phyloP scores from a whole-genome alignment of 192 early-diverging fungal genomes.

The Piromyces finnis region DNA sequence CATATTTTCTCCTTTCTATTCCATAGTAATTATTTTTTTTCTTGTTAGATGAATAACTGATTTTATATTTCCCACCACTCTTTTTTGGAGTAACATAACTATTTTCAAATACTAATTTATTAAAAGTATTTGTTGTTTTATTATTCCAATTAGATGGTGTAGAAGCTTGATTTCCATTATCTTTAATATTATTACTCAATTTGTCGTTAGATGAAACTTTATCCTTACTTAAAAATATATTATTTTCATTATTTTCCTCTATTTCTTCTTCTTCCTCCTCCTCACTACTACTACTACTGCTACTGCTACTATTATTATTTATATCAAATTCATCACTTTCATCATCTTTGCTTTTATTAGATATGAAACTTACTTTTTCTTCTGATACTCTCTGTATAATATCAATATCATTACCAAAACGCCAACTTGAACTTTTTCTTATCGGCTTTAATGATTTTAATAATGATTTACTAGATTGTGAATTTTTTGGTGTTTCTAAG shows the following conservation, averaged over 20 bases:
- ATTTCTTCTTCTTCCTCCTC: background rate
- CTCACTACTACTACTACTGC: background rate
- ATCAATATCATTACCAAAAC: background rate
- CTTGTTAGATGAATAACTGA: background rate
- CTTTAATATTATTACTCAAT: background rate
- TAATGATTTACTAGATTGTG: background rate
- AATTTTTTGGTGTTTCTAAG: background rate
- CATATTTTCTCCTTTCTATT: background rate
- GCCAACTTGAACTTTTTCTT: background rate
- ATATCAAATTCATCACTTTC: background rate
- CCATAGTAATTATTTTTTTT: background rate
- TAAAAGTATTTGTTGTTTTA: background rate
- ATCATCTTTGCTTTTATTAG: background rate
- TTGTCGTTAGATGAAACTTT: background rate
- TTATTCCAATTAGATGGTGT: background rate
- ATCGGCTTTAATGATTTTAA: background rate
- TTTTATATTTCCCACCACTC: background rate
- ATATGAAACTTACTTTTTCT: background rate
- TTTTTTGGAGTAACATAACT: background rate
- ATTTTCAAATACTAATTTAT: background rate
- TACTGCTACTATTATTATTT: too few species aligned
- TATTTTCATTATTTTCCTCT: background rate
- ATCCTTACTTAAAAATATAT: background rate
- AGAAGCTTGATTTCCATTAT: background rate
- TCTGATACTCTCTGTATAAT: background rate